Evolutionary conservation across 2,329 filamentous ascomycete species (phyloP), one percentile per base, ranked within the genome.

Genomic region (Curvularia eragrostidis): DNA sequence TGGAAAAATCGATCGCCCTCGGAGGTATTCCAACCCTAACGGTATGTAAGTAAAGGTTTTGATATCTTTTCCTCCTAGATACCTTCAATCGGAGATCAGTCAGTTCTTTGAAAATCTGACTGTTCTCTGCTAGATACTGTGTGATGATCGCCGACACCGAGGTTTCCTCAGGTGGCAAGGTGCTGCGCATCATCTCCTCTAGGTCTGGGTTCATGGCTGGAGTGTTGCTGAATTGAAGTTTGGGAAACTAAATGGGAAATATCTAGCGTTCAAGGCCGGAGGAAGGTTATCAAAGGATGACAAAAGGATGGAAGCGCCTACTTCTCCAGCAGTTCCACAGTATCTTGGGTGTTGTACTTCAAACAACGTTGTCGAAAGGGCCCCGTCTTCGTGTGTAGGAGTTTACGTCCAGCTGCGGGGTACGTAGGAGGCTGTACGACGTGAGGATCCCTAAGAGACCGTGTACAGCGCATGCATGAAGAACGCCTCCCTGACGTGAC

Each of bases 21-120:
- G 42, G 42, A 24, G 26, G 42, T 44, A 28, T 44, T 44, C 42
- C 23, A 44, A 44, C 42, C 42, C 42, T 44, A 38, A 42, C 5
- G 13, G 39, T 42, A 53, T 50, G 30, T 58, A 50, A 58, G 55
- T 21, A 46, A 53, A 50, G 91, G 91, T 26, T 43, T 30, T 46
- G 36, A 54, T 49, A 26, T 30, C 28, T 36, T 52, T 39, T 41
- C 10, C 30, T 53, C 32, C 21, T 50, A 42, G 5, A 46, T 53
- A 58, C 50, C 50, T 58, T 53, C 12, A 32, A 24, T 44, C 39
- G 21, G 39, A 53, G 50, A 46, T 44, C 30, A 50, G 49, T 23
- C 2, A 58, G 44, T 47, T 49, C 39, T 50, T 58, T 54, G 30
- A 58, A 58, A 12, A 26, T 46, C 15, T 43, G 28, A 54, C 49